Percentiles rank a stretch among this genome's conserved stretches.
phyloP scores from a whole-genome alignment of 208 protist genomes.

The Angomonas ambiguus region DNA sequence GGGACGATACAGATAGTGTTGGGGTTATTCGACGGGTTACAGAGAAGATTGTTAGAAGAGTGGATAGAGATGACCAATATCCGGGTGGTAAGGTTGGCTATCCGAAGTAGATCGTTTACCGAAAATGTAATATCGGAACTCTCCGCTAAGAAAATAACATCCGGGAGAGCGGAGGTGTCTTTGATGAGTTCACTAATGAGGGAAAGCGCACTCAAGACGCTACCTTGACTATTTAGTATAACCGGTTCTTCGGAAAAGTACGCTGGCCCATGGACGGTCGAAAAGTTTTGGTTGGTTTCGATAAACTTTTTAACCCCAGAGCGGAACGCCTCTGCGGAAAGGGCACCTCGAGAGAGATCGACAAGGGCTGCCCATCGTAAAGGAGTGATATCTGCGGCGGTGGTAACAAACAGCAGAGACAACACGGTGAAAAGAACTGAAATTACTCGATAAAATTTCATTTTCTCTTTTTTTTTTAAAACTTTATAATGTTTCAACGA shows the following conservation, averaged over 20 bases:
- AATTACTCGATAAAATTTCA: background rate
- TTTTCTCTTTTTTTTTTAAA: constrained; percentile 2
- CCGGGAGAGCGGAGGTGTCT: constrained; percentile 26
- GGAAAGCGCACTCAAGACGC: constrained; percentile 47
- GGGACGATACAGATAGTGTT: constrained; percentile 75
- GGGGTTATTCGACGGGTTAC: constrained; percentile 49
- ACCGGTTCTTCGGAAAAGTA: constrained; percentile 26
- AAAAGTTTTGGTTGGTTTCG: constrained; percentile 7
- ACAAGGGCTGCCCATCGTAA: constrained; percentile 50
- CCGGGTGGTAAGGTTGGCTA: constrained; percentile 25
- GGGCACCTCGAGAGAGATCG: constrained; percentile 39
- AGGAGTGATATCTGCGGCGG: background rate
- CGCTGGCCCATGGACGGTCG: constrained; percentile 2
- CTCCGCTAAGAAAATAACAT: constrained; percentile 70
- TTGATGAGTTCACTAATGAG: constrained; percentile 37
- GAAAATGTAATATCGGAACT: constrained; percentile 55
- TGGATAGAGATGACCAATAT: constrained; percentile 65
- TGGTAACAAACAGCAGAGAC: background rate
- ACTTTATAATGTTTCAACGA: background rate
- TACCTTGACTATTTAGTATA: constrained; percentile 57
- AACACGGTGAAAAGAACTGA: background rate
- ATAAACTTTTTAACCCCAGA: constrained; percentile 29
- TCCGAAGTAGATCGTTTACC: constrained; percentile 54
- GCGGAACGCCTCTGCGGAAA: constrained; percentile 25
- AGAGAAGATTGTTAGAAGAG: constrained; percentile 56